These are phyloP conservation scores for Trichoderma cornu-damae DNA, from an alignment of 2,329 filamentous ascomycete genomes.

Conservation along the genomic window DNA sequence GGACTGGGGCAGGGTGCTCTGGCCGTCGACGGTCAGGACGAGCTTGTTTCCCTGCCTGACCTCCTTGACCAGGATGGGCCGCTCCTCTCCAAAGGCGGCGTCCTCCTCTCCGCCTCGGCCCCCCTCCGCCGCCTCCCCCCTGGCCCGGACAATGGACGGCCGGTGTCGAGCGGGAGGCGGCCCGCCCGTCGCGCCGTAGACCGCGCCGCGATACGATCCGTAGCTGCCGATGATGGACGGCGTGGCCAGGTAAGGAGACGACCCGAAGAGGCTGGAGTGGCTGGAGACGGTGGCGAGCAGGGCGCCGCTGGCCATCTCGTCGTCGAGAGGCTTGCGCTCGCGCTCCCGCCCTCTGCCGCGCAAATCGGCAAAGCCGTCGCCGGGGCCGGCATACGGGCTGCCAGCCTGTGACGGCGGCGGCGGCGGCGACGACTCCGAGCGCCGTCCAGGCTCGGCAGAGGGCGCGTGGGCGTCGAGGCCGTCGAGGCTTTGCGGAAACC, in stretches of 20 bases:
- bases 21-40: conserved; percentile 78
- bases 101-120: conserved; percentile 28
- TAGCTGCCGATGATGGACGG: conserved; percentile 70
- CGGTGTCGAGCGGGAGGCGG: conserved; percentile 31
- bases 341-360: conserved; percentile 42
- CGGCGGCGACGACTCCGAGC: conserved; percentile 42
- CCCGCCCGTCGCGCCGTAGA: conserved; percentile 50
- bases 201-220: conserved; percentile 44
- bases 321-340: conserved; percentile 46
- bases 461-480: conserved; percentile 37
- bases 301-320: conserved; percentile 36
- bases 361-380: conserved; percentile 22
- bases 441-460: no score
- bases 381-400: conserved; percentile 23
- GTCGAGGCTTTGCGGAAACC: conserved; percentile 40
- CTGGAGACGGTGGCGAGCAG: conserved; percentile 29
- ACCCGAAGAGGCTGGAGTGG: conserved; percentile 48
- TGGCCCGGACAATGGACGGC: conserved; percentile 44
- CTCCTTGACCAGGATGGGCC: conserved; percentile 81
- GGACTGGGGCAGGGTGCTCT: conserved; percentile 93
- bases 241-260: conserved; percentile 58
- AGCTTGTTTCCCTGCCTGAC: conserved; percentile 83
- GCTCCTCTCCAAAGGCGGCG: conserved; percentile 52
- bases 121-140: conserved; percentile 24
- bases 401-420: no score